Evolutionary conservation across 768 basidiomycete species (phyloP).

Genomic region (Boletus vermiculosoides): DNA sequence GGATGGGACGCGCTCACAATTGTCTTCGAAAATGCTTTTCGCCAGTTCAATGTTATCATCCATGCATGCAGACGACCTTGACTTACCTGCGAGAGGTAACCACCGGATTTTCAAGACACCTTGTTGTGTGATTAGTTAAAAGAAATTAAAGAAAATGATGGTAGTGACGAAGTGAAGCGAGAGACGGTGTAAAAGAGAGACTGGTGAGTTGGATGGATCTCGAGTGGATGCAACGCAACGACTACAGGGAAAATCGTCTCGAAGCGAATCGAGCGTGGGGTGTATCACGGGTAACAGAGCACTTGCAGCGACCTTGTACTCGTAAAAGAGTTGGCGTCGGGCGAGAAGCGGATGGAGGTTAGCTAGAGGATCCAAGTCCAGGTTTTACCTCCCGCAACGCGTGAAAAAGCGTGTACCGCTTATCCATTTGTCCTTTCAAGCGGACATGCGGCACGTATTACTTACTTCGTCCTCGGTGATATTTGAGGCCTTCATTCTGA

Average conservation of each 20-base stretch:
- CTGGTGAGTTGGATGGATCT: constrained; percentile 30
- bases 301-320: constrained; percentile 28
- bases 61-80: not conserved
- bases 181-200: constrained; percentile 36
- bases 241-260: constrained; percentile 43
- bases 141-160: constrained; percentile 15
- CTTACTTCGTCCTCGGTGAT: constrained; percentile 20
- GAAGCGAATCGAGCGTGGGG: constrained; percentile 53
- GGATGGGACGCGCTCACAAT: constrained; percentile 14
- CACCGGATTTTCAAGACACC: constrained; percentile 10
- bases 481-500: constrained; percentile 40
- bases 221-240: constrained; percentile 28
- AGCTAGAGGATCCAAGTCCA: constrained; percentile 33
- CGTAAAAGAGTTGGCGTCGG: constrained; percentile 27
- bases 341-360: constrained; percentile 20
- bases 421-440: constrained; percentile 44
- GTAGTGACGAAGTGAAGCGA: constrained; percentile 27
- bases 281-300: constrained; percentile 25
- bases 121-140: constrained; percentile 19
- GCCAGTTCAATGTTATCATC: constrained; percentile 4
- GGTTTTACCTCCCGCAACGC: constrained; percentile 44
- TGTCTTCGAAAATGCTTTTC: constrained; percentile 11
- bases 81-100: constrained; percentile 20
- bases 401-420: constrained; percentile 53
- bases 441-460: constrained; percentile 33